Conservation (phyloP, 192 early-diverging fungal species). For the Globomyces pollinis-pini region DNA sequence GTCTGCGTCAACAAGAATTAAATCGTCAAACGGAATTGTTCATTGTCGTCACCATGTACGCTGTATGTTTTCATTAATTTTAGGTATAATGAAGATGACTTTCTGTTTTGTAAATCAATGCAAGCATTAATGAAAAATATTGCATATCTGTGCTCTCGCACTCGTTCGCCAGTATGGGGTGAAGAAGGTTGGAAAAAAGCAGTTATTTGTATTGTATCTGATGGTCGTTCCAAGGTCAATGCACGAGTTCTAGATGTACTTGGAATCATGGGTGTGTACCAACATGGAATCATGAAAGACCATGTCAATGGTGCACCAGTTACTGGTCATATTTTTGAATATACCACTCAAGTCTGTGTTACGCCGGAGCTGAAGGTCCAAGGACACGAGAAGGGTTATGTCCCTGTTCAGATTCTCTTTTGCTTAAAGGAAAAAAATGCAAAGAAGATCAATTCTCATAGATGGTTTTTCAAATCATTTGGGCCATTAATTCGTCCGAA, state of each 20-base stretch:
- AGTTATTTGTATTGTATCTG: conserved; percentile 73
- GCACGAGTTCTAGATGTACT: conserved; percentile 60
- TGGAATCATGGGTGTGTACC: conserved; percentile 74
- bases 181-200: conserved; percentile 78
- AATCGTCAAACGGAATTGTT: conserved; percentile 66
- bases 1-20: conserved; percentile 54
- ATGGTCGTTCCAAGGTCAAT: conserved; percentile 73
- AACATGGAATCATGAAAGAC: conserved; percentile 67
- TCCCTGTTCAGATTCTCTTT: conserved; percentile 75
- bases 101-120: conserved; percentile 84
- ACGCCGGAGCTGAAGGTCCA: conserved; percentile 67
- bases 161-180: conserved; percentile 43
- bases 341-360: conserved; percentile 69
- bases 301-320: conserved; percentile 55
- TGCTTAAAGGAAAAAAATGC: conserved; percentile 89
- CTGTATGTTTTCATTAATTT: conserved; percentile 24
- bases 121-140: conserved; percentile 70
- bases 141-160: conserved; percentile 34
- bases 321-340: conserved; percentile 60
- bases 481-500: conserved; percentile 55
- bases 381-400: conserved; percentile 51
- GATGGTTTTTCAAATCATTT: conserved; percentile 79
- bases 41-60: conserved; percentile 80
- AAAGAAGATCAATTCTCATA: conserved; percentile 69
- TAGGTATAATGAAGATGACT: conserved; percentile 78